phyloP scores from a whole-genome alignment of 2,329 filamentous ascomycete species.

The Pleomassaria siparia region DNA sequence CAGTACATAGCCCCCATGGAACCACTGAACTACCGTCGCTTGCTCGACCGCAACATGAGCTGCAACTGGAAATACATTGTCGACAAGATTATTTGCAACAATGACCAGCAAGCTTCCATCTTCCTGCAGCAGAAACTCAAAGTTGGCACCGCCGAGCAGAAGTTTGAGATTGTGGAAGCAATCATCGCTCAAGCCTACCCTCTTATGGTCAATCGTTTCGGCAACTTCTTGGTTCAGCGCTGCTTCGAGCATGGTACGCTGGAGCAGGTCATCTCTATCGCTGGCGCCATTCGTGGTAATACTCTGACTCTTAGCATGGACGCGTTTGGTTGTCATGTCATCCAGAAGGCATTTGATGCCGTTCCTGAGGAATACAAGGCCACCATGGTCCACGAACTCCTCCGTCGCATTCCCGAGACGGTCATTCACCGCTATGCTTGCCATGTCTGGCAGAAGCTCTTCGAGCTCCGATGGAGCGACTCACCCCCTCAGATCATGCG shows the following conservation, averaged over 20 bases:
- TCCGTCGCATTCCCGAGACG: conserved; percentile 93
- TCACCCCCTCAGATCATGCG: conserved; percentile 98
- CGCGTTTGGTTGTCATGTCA: conserved; percentile 95
- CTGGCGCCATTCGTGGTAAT: conserved; percentile 89
- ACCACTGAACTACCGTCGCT: conserved; percentile 91
- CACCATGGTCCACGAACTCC: conserved; percentile 96
- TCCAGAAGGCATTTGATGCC: conserved; percentile 98
- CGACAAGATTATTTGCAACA: conserved; percentile 98
- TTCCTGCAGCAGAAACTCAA: conserved; percentile 99
- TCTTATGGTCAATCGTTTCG: conserved; percentile 97
- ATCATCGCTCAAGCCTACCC: conserved; percentile 95
- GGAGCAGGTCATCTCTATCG: conserved; percentile 91
- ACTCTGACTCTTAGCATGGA: conserved; percentile 97
- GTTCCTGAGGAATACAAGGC: conserved; percentile 98
- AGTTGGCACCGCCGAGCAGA: conserved; percentile 90
- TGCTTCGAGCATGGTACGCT: conserved; percentile 98
- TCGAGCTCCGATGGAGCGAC: conserved; percentile 93
- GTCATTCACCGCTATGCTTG: conserved; percentile 98
- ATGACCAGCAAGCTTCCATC: conserved; percentile 98
- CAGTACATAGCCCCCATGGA: conserved; percentile 87
- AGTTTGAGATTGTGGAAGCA: conserved; percentile 94
- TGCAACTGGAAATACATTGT: conserved; percentile 99
- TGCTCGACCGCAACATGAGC: conserved; percentile 92
- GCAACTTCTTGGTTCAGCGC: conserved; percentile 96
- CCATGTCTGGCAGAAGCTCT: conserved; percentile 99